phyloP scores from a whole-genome alignment of 345 rosid species.

The Syzygium jambos region DNA sequence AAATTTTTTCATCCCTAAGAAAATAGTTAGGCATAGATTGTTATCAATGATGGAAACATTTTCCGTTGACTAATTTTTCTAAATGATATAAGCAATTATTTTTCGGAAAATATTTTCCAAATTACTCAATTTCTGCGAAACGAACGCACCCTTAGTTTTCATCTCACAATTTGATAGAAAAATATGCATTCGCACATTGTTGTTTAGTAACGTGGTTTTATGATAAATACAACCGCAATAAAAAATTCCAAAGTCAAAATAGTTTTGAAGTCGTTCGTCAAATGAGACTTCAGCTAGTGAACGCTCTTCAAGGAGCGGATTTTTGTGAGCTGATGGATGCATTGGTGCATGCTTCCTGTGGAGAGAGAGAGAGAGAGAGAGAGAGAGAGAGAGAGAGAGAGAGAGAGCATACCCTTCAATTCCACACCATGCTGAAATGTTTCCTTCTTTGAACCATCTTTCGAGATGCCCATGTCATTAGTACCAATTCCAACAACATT shows the following conservation, averaged over 20 bases:
- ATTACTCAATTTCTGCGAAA: no score
- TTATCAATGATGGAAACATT: no score
- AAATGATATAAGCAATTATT: no score
- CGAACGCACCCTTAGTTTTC: not conserved
- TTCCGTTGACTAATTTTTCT: no score
- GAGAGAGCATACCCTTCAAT: slow-evolving; percentile 52
- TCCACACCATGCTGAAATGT: slow-evolving; percentile 80
- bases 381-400: not conserved
- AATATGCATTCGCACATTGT: not conserved
- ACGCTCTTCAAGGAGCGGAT: not conserved
- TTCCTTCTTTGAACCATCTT: slow-evolving; percentile 84
- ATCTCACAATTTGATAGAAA: not conserved
- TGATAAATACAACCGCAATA: not conserved
- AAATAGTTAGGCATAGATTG: no score
- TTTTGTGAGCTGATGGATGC: not conserved
- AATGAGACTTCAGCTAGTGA: not conserved
- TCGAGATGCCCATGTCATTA: slow-evolving; percentile 94
- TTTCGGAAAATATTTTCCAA: no score
- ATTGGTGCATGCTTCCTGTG: not conserved
- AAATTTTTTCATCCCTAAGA: no score
- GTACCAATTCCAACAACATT: slow-evolving; percentile 80
- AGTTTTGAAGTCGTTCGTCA: not conserved
- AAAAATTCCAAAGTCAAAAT: not conserved
- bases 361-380: not conserved
- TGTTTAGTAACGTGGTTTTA: not conserved